These are phyloP conservation scores for Coelastrella sp. DNA, from an alignment of 139 green algal species.

Conservation along the genomic window DNA sequence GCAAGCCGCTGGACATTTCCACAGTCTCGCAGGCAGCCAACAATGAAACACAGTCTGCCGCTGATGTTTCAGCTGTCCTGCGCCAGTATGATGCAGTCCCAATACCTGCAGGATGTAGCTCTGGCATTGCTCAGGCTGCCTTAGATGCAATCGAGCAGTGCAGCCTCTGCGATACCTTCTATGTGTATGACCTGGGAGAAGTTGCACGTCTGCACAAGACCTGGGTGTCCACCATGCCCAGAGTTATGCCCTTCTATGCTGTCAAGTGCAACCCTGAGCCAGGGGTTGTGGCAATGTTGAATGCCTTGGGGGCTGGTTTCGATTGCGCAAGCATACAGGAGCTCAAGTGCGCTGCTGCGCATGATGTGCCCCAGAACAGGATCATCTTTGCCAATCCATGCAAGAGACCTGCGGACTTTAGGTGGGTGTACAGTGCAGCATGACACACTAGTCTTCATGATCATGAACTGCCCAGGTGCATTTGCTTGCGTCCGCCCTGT, in stretches of 20 bases:
- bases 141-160: not conserved
- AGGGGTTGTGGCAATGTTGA: conserved; percentile 60
- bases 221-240: conserved; percentile 70
- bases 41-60: not conserved
- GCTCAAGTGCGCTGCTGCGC: conserved; percentile 58
- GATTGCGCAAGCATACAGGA: conserved; percentile 91
- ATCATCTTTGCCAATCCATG: conserved; percentile 95
- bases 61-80: conserved; percentile 10
- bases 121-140: conserved; percentile 33
- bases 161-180: conserved; percentile 48
- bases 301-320: conserved; percentile 89
- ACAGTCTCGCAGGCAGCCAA: not conserved
- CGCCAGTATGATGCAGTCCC: conserved; percentile 10
- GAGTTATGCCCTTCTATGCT: conserved; percentile 89
- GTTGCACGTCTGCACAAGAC: conserved; percentile 41
- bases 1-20: not conserved
- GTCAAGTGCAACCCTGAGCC: conserved; percentile 89
- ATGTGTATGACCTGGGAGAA: conserved; percentile 49
- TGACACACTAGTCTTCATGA: too few relatives aligned
- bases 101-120: not conserved
- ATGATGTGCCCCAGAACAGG: conserved; percentile 65
- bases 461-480: too few relatives aligned
- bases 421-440: not conserved
- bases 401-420: conserved; percentile 88
- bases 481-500: too few relatives aligned